Evolutionary conservation across 1,139 yeast genomes (phyloP), one percentile per base, ranked within the genome.

Genomic region (Schwanniomyces etchellsii): DNA sequence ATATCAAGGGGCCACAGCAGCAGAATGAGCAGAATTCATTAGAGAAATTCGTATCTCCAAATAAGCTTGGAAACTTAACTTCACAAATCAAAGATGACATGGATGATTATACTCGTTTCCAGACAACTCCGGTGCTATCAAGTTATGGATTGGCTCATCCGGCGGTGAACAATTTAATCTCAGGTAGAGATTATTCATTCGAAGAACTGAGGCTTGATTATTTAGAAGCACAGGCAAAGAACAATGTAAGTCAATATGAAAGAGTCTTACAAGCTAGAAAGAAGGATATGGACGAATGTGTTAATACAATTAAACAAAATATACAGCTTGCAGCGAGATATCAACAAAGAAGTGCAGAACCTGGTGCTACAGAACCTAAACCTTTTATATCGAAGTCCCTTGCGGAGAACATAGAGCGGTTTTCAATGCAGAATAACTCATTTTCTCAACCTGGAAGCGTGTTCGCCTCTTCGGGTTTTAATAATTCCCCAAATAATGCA

Each of bases 171-270:
- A 52, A 50, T 32, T 45, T 77, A 26, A 73, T 78, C 5, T 44
- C 57, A 2, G 74, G 69, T 0, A 52, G 81, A 40, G 85, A 79
- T 41, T 47, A 69, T 17, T 76, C 83, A 0, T 63, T 58, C 21
- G 84, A 78, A 39, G 85, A 79, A 43, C 53, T 60, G 23, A 53
- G 83, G 32, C 55, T 67, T 34, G 64, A 63, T 38, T 75, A 60
- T 36, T 54, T 62, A 39, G 60, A 66, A 31, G 74, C 80, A 0
- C 50, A 45, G 28, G 48, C 55, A 11, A 46, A 50, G 9, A 66
- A 67, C 32, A 45, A 50, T 0, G 13, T 69, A 3, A 52, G 58
- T 1, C 62, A 57, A 15, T 70, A 64, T 39, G 70, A 65, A 26
- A 51, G 51, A 18, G 62, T 60, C 31, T 47, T 74, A 31, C 45